Evolutionary conservation across 148 eudicot species (phyloP), one percentile per base, ranked within the genome.

Genomic region (Camellia japonica): DNA sequence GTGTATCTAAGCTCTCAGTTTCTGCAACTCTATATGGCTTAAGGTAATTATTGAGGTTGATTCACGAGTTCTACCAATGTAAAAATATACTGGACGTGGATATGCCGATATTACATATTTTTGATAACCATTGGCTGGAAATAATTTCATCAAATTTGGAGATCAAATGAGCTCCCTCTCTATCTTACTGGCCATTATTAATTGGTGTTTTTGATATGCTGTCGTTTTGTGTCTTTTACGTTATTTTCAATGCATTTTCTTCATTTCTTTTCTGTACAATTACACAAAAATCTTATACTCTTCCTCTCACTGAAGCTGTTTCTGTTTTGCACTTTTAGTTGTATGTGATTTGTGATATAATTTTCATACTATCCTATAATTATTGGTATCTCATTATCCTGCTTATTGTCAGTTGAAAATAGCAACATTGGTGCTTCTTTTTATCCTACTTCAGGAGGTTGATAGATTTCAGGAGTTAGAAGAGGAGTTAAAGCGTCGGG

Each of bases 391-490:
- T 16, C 38, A 52, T 16, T 63, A 4, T 72, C 20, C 47, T 52
- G 18, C 6, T 73, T 73, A 73, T 73, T 63, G 7, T 49, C 10
- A 11, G 60, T 23, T 23, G 67, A 70, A 69, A 68, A 44, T 49
- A 72, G 65, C 43, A 12, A 58, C 55, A 43, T 11, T 19, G 46
- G 15, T 77, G 49, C 42, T 71, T 79, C 43, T 68, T 74, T 55
- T 79, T 54, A 55, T 81, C 79, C 16, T 52, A 23, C 78, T 85
- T 77, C 89, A 96, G 99, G 99, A 96, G 90, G 97, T 93, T 80
- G 99, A 96, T 86, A 93, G 84, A 82, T 96, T 96, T 76, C 88
- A 84, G 66, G 99, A 93, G 30, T 80, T 96, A 60, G 91, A 90
- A 84, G 91, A 89, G 76, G 93, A 86, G 52, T 88, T 96, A 75